Conservation (phyloP, 768 basidiomycete genomes). For the Arthromyces matolae region DNA sequence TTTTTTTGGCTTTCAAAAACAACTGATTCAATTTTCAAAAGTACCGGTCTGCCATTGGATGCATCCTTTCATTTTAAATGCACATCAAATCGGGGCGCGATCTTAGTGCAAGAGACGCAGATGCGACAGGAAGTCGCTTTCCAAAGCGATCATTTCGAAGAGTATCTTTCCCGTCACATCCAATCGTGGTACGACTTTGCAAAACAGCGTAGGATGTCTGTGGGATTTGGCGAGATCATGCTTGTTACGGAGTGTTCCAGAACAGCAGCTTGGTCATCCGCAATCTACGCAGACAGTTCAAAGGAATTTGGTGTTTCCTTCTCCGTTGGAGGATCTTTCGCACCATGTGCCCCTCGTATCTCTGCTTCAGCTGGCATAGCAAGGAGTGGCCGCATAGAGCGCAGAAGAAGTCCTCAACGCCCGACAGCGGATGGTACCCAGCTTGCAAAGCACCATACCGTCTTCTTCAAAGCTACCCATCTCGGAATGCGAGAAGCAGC, state of each 20-base stretch:
- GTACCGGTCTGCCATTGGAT: slow-evolving; percentile 6
- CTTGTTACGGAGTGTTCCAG: slow-evolving; percentile 17
- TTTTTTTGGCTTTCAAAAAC: not conserved
- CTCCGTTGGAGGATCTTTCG: slow-evolving; percentile 2
- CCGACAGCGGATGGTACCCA: not conserved
- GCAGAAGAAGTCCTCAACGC: slow-evolving; percentile 1
- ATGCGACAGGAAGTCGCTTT: slow-evolving; percentile 9
- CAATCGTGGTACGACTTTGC: slow-evolving; percentile 16
- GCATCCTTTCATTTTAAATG: slow-evolving; percentile 13
- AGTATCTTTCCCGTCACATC: slow-evolving; percentile 9
- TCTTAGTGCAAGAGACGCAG: slow-evolving; percentile 12
- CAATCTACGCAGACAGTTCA: slow-evolving; percentile 12
- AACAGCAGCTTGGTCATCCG: slow-evolving; percentile 17
- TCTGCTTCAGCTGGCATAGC: not conserved
- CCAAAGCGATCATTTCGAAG: slow-evolving; percentile 4
- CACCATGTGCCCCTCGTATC: not conserved
- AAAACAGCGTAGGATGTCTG: not conserved
- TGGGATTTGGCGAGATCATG: slow-evolving; percentile 16
- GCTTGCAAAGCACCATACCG: slow-evolving; percentile 11
- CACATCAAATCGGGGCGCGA: slow-evolving; percentile 12
- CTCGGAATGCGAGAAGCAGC: slow-evolving; percentile 7
- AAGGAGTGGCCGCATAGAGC: not conserved
- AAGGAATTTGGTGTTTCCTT: slow-evolving; percentile 14
- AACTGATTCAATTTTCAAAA: not conserved
- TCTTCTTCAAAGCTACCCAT: slow-evolving; percentile 15